phyloP scores from a whole-genome alignment of 768 basidiomycete species.

The Termitomyces sp. region DNA sequence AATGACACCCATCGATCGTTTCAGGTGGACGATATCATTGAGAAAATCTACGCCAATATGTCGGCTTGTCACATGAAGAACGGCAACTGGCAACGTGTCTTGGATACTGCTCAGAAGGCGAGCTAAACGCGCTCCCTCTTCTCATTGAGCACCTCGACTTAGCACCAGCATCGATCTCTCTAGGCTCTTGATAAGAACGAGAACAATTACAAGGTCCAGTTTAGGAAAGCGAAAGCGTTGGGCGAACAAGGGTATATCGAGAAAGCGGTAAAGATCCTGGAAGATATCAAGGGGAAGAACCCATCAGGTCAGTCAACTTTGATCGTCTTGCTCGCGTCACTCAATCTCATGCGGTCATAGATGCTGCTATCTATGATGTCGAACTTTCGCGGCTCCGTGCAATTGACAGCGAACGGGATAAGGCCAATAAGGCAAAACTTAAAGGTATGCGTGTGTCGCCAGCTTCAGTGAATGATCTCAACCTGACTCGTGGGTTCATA shows the following conservation, averaged over 20 bases:
- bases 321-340: background rate
- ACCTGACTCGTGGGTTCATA: slow-evolving; percentile 14
- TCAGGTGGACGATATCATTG: slow-evolving; percentile 69
- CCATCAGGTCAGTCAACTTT: slow-evolving; percentile 41
- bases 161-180: background rate
- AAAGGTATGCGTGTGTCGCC: slow-evolving; percentile 47
- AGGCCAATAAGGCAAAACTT: slow-evolving; percentile 61
- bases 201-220: slow-evolving; percentile 73
- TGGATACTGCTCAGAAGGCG: slow-evolving; percentile 81
- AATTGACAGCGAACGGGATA: slow-evolving; percentile 65
- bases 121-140: background rate
- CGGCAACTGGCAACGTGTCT: slow-evolving; percentile 71
- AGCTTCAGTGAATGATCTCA: background rate
- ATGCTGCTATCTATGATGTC: slow-evolving; percentile 51
- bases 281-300: slow-evolving; percentile 60
- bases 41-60: slow-evolving; percentile 85
- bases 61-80: slow-evolving; percentile 79
- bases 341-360: slow-evolving; percentile 25
- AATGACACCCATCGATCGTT: background rate
- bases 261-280: slow-evolving; percentile 59
- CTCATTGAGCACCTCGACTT: background rate
- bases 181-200: slow-evolving; percentile 75
- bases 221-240: slow-evolving; percentile 75
- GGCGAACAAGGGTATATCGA: slow-evolving; percentile 75
- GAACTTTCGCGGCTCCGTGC: slow-evolving; percentile 58